phyloP scores from a whole-genome alignment of 2,329 filamentous ascomycete genomes.

The Fusarium hainanense region DNA sequence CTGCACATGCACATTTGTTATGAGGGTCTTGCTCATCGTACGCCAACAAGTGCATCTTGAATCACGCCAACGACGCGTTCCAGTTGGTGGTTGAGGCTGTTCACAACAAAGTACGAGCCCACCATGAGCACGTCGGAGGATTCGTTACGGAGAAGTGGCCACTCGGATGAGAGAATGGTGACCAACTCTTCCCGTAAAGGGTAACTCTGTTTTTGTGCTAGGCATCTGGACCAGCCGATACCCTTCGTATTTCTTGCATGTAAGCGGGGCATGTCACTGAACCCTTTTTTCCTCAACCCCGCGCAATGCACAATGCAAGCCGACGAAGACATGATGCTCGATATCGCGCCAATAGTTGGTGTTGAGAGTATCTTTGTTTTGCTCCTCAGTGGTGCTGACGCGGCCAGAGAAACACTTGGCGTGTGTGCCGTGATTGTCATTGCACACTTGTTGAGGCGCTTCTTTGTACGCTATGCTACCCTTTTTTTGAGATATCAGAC shows the following conservation, averaged over 20 bases:
- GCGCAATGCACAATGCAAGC: slow-evolving; percentile 33
- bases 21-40: slow-evolving; percentile 25
- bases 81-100: slow-evolving; percentile 35
- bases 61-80: slow-evolving; percentile 29
- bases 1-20: slow-evolving; percentile 30
- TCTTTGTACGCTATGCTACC: neutral
- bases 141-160: slow-evolving; percentile 14
- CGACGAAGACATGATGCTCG: slow-evolving; percentile 39
- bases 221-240: slow-evolving; percentile 25
- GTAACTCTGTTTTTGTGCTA: slow-evolving; percentile 33
- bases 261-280: slow-evolving; percentile 29
- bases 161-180: slow-evolving; percentile 37
- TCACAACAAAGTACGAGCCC: slow-evolving; percentile 35
- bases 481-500: slow-evolving; percentile 20
- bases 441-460: neutral
- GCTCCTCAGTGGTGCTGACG: slow-evolving; percentile 28
- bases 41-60: slow-evolving; percentile 24
- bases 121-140: slow-evolving; percentile 29
- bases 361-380: slow-evolving; percentile 17
- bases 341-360: slow-evolving; percentile 29
- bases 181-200: slow-evolving; percentile 33
- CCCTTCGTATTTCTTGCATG: slow-evolving; percentile 42
- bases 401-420: slow-evolving; percentile 24
- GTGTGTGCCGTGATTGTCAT: neutral
- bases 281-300: slow-evolving; percentile 29